Conservation (phyloP, 2,329 filamentous ascomycete species). For the Zymoseptoria brevis region DNA sequence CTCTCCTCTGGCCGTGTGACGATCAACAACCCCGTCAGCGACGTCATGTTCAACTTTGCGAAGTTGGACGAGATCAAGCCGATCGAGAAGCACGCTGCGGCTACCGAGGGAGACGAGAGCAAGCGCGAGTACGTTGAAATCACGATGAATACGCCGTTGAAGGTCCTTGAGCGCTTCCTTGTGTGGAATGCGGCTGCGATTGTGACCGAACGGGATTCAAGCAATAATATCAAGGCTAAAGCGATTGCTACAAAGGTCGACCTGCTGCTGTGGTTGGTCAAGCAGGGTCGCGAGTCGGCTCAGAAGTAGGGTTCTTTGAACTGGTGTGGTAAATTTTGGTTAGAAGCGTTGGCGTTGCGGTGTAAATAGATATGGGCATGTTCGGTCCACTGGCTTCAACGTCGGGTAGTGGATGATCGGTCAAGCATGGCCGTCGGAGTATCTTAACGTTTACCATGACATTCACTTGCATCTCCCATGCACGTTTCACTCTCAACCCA, state of each 20-base stretch:
- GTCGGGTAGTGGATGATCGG: neutral
- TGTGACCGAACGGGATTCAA: slow-evolving; percentile 67
- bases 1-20: slow-evolving; percentile 76
- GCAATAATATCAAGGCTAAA: slow-evolving; percentile 59
- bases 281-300: slow-evolving; percentile 37
- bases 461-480: neutral
- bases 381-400: neutral
- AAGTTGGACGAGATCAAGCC: slow-evolving; percentile 82
- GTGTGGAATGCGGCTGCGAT: slow-evolving; percentile 97
- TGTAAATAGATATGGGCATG: neutral
- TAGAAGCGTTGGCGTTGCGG: neutral
- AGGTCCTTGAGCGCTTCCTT: slow-evolving; percentile 81
- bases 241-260: slow-evolving; percentile 97
- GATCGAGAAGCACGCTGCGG: slow-evolving; percentile 61
- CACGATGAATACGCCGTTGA: slow-evolving; percentile 78
- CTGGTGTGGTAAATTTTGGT: too few relatives aligned
- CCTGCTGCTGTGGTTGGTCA: slow-evolving; percentile 84
- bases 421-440: neutral
- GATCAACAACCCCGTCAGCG: slow-evolving; percentile 63
- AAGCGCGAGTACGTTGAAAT: slow-evolving; percentile 80
- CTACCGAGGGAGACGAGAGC: slow-evolving; percentile 34
- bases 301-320: neutral
- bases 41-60: slow-evolving; percentile 96
- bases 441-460: neutral
- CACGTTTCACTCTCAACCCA: neutral